Evolutionary conservation across 805 yeast genomes (phyloP).

Genomic region (Ogataea pini): DNA sequence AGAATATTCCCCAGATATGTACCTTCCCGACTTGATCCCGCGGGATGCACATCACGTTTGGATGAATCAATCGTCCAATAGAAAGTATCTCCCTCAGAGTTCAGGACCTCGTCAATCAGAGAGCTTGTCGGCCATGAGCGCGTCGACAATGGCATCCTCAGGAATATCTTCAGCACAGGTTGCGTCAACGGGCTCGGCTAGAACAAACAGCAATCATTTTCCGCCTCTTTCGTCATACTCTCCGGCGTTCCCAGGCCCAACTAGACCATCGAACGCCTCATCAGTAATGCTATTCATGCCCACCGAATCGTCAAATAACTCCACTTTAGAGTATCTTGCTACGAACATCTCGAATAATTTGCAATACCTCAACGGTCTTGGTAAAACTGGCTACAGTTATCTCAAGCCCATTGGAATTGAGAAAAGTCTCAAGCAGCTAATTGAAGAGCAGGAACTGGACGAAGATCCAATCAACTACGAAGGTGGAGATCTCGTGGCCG

Average conservation of each 20-base stretch:
- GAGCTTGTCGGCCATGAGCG: background rate
- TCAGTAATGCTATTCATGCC: slow-evolving; percentile 30
- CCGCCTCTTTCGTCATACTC: slow-evolving; percentile 60
- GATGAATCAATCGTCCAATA: slow-evolving; percentile 30
- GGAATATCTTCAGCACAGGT: background rate
- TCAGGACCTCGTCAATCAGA: slow-evolving; percentile 10
- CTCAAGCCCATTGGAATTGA: slow-evolving; percentile 61
- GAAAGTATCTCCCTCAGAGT: slow-evolving; percentile 9
- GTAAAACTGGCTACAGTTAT: slow-evolving; percentile 48
- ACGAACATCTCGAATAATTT: slow-evolving; percentile 26
- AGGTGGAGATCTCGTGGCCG: slow-evolving; percentile 18
- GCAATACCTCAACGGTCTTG: slow-evolving; percentile 34
- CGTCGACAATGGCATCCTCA: slow-evolving; percentile 1
- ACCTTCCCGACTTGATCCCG: slow-evolving; percentile 48
- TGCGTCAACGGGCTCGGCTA: background rate
- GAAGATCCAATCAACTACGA: slow-evolving; percentile 25
- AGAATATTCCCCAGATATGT: too few species aligned
- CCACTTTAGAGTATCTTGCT: slow-evolving; percentile 24
- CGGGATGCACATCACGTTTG: slow-evolving; percentile 48
- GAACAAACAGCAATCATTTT: slow-evolving; percentile 34
- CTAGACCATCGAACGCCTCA: slow-evolving; percentile 20
- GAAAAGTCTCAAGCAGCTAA: slow-evolving; percentile 49
- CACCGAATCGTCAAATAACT: slow-evolving; percentile 14
- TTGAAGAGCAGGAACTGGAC: slow-evolving; percentile 24
- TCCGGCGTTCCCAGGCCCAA: slow-evolving; percentile 44